A percentile compares a stretch with the other conserved stretches of the same genome.
phyloP scores from a whole-genome alignment of 2,329 filamentous ascomycete species.

The Rasamsonia emersonii region DNA sequence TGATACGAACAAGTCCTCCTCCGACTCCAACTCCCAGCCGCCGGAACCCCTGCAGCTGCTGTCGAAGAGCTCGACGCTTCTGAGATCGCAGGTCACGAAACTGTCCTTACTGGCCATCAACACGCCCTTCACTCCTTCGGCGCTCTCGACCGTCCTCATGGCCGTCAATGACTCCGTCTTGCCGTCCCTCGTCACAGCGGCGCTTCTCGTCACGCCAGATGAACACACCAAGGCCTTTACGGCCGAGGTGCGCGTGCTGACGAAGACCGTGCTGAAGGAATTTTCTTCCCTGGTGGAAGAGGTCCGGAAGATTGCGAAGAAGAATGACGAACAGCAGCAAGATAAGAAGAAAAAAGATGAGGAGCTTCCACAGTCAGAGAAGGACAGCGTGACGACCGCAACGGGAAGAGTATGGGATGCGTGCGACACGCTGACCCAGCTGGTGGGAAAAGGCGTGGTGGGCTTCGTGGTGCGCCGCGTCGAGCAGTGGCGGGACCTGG shows the following conservation, averaged over 20 bases:
- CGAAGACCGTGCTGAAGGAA: slow-evolving; percentile 54
- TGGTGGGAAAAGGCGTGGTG: slow-evolving; percentile 59
- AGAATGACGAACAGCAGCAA: slow-evolving; percentile 36
- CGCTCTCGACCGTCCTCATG: slow-evolving; percentile 60
- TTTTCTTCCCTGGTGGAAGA: slow-evolving; percentile 52
- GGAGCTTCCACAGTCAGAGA: slow-evolving; percentile 22
- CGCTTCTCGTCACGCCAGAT: slow-evolving; percentile 54
- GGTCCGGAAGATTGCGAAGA: slow-evolving; percentile 43
- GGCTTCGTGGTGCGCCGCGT: slow-evolving; percentile 64
- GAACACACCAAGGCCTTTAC: slow-evolving; percentile 57
- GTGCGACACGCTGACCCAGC: slow-evolving; percentile 62
- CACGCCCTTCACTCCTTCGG: slow-evolving; percentile 74
- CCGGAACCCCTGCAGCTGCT: slow-evolving; percentile 54
- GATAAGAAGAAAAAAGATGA: slow-evolving; percentile 19
- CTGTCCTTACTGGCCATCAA: slow-evolving; percentile 80
- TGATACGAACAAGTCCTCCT: slow-evolving; percentile 2
- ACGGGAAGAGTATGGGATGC: slow-evolving; percentile 77
- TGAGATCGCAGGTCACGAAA: slow-evolving; percentile 78
- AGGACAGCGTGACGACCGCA: slow-evolving; percentile 51
- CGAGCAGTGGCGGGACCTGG: slow-evolving; percentile 62
- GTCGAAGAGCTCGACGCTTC: slow-evolving; percentile 60
- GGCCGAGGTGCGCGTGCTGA: slow-evolving; percentile 53
- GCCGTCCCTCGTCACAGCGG: slow-evolving; percentile 63
- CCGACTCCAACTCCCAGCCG: slow-evolving; percentile 10
- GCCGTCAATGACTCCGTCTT: slow-evolving; percentile 67